Evolutionary conservation across 2,329 filamentous ascomycete species (phyloP).

Genomic region (Byssothecium circinans): DNA sequence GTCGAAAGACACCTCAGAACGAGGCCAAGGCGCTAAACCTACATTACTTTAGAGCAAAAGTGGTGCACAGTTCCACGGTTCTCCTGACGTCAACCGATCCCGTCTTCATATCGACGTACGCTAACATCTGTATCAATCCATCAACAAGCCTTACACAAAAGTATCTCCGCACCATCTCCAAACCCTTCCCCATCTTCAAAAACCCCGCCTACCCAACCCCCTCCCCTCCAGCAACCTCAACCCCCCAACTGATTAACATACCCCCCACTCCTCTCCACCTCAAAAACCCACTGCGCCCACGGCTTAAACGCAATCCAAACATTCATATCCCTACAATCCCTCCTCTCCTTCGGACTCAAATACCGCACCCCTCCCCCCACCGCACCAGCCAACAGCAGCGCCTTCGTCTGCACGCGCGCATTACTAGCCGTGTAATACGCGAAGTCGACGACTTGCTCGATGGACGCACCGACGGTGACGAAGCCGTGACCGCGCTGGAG

Average conservation of each 20-base stretch:
- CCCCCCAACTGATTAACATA: conserved; percentile 38
- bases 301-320: conserved; percentile 36
- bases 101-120: no score
- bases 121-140: no score
- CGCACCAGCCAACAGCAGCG: conserved; percentile 22
- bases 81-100: no score
- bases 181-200: no score
- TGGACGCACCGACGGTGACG: conserved; percentile 31
- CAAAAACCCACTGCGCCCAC: conserved; percentile 45
- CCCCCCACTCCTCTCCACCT: conserved; percentile 34
- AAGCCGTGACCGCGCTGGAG: conserved; percentile 49
- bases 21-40: no score
- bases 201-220: no score
- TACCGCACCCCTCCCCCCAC: conserved; percentile 27
- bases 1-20: no score
- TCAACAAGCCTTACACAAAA: no score
- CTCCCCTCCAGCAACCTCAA: background rate
- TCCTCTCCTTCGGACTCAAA: conserved; percentile 37
- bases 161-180: no score
- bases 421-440: conserved; percentile 40
- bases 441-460: conserved; percentile 45
- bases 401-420: conserved; percentile 43
- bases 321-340: conserved; percentile 39
- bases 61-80: no score
- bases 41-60: no score